Evolutionary conservation across 2,329 filamentous ascomycete genomes (phyloP).

Genomic region (Orbilia blumenaviensis): DNA sequence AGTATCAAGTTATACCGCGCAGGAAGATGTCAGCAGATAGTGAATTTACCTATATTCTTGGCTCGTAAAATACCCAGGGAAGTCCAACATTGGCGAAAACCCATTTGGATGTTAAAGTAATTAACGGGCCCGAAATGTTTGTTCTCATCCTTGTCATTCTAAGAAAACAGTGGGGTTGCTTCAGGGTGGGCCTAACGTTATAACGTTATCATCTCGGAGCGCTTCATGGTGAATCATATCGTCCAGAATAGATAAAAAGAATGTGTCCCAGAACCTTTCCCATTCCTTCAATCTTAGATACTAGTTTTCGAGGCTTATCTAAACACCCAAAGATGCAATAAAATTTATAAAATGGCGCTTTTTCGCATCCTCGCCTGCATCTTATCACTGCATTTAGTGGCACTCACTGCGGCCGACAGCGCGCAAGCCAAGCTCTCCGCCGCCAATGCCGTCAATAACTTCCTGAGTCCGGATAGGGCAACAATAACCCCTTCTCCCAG

Average conservation of each 20-base stretch:
- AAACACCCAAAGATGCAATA: neutral
- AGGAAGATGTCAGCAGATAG: too few species aligned
- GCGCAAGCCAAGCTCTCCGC: neutral
- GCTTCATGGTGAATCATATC: neutral
- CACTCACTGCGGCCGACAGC: neutral
- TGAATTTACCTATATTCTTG: too few species aligned
- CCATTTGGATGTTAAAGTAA: too few species aligned
- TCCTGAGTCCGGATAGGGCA: conserved; percentile 1
- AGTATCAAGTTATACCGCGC: too few species aligned
- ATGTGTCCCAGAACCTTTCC: neutral
- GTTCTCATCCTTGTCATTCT: neutral
- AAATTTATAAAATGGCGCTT: neutral
- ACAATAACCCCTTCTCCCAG: neutral
- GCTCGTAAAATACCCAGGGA: too few species aligned
- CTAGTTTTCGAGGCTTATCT: neutral
- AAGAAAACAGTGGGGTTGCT: neutral
- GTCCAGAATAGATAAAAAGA: neutral
- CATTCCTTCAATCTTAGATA: neutral
- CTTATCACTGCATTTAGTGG: conserved; percentile 9
- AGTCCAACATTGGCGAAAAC: too few species aligned
- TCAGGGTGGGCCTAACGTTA: conserved; percentile 24
- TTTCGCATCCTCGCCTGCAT: conserved; percentile 1
- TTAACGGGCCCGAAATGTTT: neutral
- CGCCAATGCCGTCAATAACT: conserved; percentile 1
- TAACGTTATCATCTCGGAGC: neutral